Conservation (phyloP, 140 eudicot genomes). For the Oenanthe javanica region DNA sequence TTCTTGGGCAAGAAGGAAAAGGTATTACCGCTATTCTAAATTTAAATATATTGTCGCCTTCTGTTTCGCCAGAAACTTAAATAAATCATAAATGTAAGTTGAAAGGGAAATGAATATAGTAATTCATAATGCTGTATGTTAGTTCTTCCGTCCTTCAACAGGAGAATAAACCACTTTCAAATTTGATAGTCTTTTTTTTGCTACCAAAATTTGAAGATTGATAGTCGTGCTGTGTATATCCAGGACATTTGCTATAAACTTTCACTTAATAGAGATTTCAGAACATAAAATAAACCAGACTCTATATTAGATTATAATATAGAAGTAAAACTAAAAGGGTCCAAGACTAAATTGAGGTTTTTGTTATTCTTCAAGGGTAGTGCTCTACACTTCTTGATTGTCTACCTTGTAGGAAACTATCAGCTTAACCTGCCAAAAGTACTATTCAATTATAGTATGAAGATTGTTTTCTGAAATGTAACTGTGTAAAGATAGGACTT, state of each 20-base stretch:
- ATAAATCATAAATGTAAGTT: not conserved
- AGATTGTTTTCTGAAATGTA: not conserved
- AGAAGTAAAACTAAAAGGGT: not conserved
- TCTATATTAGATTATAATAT: not conserved
- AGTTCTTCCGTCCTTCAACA: not conserved
- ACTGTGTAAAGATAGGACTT: not conserved
- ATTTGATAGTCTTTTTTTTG: not conserved
- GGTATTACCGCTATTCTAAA: slow-evolving; percentile 27
- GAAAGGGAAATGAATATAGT: not conserved
- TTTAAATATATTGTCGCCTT: too few relatives aligned
- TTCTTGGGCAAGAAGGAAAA: slow-evolving; percentile 95
- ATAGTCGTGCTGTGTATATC: not conserved
- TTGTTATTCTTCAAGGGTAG: not conserved
- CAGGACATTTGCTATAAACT: not conserved
- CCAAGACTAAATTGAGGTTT: not conserved
- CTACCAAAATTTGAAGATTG: not conserved
- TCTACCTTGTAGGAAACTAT: not conserved
- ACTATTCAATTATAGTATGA: not conserved
- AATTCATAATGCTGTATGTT: not conserved
- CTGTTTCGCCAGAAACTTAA: too few relatives aligned
- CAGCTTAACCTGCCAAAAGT: not conserved
- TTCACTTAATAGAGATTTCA: not conserved
- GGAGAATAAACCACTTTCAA: not conserved
- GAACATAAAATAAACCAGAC: not conserved
- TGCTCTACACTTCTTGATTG: not conserved